Evolutionary conservation across 805 yeast genomes (phyloP).

Genomic region (Helenozyma baotianmanensis): DNA sequence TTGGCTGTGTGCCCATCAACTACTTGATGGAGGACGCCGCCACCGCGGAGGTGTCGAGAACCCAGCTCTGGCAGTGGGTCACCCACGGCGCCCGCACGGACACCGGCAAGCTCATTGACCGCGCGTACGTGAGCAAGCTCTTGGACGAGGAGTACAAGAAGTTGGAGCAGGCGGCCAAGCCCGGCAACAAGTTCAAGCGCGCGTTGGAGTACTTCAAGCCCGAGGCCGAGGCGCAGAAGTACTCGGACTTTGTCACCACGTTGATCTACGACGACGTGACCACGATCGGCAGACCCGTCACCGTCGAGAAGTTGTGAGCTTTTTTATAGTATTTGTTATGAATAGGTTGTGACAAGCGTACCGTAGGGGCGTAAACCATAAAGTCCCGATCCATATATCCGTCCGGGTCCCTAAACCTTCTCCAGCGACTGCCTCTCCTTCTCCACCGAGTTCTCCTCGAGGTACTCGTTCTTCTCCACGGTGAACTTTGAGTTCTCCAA

Average conservation of each 20-base stretch:
- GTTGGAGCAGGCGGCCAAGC: constrained; percentile 43
- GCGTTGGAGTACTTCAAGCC: constrained; percentile 71
- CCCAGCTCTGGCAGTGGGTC: constrained; percentile 82
- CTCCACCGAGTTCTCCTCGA: not conserved
- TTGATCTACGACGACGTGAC: constrained; percentile 71
- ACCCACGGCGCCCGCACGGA: constrained; percentile 63
- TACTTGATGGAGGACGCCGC: constrained; percentile 88
- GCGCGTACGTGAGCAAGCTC: constrained; percentile 52
- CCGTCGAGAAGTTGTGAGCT: constrained; percentile 36
- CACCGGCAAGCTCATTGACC: constrained; percentile 53
- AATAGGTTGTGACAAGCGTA: not conserved
- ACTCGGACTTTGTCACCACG: constrained; percentile 74
- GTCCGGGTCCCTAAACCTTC: not conserved
- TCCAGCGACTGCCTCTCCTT: too few relatives aligned
- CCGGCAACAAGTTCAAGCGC: constrained; percentile 60
- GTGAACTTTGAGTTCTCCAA: constrained; percentile 3
- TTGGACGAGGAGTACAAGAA: constrained; percentile 59
- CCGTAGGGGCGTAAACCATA: not conserved
- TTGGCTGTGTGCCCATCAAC: constrained; percentile 84
- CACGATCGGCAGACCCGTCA: constrained; percentile 43
- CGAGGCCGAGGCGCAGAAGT: constrained; percentile 66
- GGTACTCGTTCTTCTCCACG: constrained; percentile 4
- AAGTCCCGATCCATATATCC: not conserved
- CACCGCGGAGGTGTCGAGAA: constrained; percentile 81
- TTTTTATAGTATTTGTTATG: not conserved